These are phyloP conservation scores for Clarireedia hainanense DNA, from an alignment of 2,329 filamentous ascomycete species.

Conservation along the genomic window DNA sequence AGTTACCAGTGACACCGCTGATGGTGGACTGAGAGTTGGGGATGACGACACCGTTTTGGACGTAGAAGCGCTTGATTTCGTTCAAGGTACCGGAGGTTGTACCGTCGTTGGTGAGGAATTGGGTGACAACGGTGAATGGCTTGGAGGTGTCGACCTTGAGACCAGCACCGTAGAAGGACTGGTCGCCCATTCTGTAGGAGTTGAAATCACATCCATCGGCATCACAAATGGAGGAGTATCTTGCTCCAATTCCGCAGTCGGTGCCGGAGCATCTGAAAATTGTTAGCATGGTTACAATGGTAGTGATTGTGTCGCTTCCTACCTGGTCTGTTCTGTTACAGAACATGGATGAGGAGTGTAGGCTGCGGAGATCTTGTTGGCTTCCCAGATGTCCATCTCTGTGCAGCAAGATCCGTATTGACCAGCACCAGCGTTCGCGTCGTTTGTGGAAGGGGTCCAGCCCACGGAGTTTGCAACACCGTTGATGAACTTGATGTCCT, in stretches of 20 bases:
- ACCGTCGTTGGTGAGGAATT: constrained; percentile 46
- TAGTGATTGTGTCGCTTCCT: neutral
- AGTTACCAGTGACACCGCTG: constrained; percentile 40
- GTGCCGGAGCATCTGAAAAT: constrained; percentile 33
- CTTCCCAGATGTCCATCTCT: constrained; percentile 64
- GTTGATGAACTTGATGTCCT: constrained; percentile 41
- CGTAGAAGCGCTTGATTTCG: constrained; percentile 49
- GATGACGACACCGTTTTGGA: constrained; percentile 46
- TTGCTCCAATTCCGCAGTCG: constrained; percentile 37
- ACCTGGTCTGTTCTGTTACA: constrained; percentile 31
- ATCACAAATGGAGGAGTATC: constrained; percentile 50
- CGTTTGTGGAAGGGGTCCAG: constrained; percentile 40
- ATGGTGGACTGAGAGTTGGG: constrained; percentile 41
- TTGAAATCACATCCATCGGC: constrained; percentile 57
- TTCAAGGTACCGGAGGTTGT: constrained; percentile 43
- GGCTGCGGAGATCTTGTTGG: constrained; percentile 50
- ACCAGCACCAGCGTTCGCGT: constrained; percentile 45
- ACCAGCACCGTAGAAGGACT: constrained; percentile 47
- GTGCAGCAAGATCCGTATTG: constrained; percentile 54
- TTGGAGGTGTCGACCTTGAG: constrained; percentile 43
- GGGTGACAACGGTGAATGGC: constrained; percentile 50
- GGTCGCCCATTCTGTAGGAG: constrained; percentile 50
- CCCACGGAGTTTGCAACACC: constrained; percentile 47
- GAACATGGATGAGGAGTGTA: constrained; percentile 53
- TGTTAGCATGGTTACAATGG: constrained; percentile 10